A percentile compares a stretch with the other conserved stretches of the same genome.
phyloP scores from a whole-genome alignment of 208 protist genomes.

The Angomonas desouzai region DNA sequence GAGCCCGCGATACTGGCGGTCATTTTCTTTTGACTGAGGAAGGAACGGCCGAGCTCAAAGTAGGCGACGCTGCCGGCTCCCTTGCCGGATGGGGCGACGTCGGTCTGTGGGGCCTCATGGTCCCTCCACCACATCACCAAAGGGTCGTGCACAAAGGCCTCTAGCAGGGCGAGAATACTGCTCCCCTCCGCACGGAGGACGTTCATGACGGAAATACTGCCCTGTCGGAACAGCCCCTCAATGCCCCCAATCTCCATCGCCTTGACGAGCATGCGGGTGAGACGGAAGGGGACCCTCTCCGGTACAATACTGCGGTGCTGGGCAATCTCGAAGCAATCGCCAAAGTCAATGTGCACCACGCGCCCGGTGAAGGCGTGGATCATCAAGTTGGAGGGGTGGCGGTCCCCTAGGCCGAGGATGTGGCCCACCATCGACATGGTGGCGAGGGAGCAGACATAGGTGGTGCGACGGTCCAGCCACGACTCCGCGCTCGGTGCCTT shows the following conservation, averaged over 20 bases:
- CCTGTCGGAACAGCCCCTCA: conserved; percentile 98
- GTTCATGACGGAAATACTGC: conserved; percentile 97
- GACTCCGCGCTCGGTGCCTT: conserved; percentile 95
- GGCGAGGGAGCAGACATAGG: conserved; percentile 98
- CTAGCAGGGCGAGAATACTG: conserved; percentile 98
- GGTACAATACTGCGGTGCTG: conserved; percentile 97
- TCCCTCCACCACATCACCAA: conserved; percentile 98
- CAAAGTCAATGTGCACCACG: conserved; percentile 99
- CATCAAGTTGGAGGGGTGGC: conserved; percentile 99
- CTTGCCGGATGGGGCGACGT: conserved; percentile 9
- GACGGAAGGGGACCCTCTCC: conserved; percentile 99
- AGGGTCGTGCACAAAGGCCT: conserved; percentile 99
- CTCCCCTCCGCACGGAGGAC: conserved; percentile 98
- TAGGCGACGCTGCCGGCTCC: neutral
- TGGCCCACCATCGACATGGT: conserved; percentile 99
- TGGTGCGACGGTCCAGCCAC: conserved; percentile 98
- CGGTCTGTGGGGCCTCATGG: conserved; percentile 16
- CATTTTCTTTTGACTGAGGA: conserved; percentile 15
- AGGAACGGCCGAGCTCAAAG: conserved; percentile 14
- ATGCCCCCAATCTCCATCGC: conserved; percentile 99
- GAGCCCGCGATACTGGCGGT: conserved; percentile 14
- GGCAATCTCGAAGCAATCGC: conserved; percentile 99
- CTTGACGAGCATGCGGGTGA: conserved; percentile 99
- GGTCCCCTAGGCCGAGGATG: conserved; percentile 98
- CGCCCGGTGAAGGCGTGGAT: conserved; percentile 97